Evolutionary conservation across 441 rosid species (phyloP).

Genomic region (Breynia disticha): DNA sequence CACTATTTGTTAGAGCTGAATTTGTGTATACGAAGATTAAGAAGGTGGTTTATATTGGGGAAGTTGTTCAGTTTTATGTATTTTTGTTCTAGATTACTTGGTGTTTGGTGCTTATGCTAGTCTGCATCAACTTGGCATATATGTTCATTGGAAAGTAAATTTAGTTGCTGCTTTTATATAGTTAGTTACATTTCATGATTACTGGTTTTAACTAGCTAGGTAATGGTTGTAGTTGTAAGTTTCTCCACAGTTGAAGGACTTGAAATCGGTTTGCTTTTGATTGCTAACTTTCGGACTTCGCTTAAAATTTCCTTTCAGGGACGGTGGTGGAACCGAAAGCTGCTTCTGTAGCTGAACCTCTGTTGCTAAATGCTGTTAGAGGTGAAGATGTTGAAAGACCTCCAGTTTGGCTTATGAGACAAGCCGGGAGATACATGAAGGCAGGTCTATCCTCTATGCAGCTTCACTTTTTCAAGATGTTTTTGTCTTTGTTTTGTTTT

Average conservation of each 20-base stretch:
- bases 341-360: constrained; percentile 44
- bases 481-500: not conserved
- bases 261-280: not conserved
- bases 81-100: too few relatives aligned
- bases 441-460: constrained; percentile 51
- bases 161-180: too few relatives aligned
- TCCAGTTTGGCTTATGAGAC: constrained; percentile 99
- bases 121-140: too few relatives aligned
- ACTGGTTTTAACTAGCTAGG: not conserved
- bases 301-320: constrained; percentile 24
- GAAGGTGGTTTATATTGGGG: too few relatives aligned
- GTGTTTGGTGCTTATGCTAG: too few relatives aligned
- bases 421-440: constrained; percentile 99
- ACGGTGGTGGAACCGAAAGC: constrained; percentile 45
- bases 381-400: constrained; percentile 91
- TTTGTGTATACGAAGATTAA: too few relatives aligned
- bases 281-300: constrained; percentile 1
- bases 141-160: too few relatives aligned
- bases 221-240: not conserved
- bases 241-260: too few relatives aligned
- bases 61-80: too few relatives aligned
- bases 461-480: constrained; percentile 5
- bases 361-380: constrained; percentile 83
- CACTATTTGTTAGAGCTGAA: too few relatives aligned
- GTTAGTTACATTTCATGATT: too few relatives aligned